Evolutionary conservation across 2,329 filamentous ascomycete species (phyloP).

Genomic region (Onygena corvina): DNA sequence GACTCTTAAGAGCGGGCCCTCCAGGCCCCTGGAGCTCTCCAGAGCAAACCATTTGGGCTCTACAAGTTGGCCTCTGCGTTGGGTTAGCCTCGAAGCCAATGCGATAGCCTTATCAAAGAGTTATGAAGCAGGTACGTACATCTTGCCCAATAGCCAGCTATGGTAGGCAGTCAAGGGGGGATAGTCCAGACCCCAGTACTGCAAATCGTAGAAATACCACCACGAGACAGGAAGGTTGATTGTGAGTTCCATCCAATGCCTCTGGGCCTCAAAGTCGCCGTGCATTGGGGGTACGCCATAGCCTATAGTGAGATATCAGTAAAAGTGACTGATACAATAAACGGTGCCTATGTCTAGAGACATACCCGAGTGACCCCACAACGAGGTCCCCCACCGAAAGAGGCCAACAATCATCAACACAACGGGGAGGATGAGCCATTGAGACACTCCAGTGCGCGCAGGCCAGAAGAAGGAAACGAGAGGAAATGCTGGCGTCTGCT

Average conservation of each 20-base stretch:
- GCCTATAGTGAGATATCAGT: slow-evolving; percentile 40
- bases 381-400: slow-evolving; percentile 80
- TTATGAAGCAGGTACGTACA: slow-evolving; percentile 38
- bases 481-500: slow-evolving; percentile 62
- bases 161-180: slow-evolving; percentile 96
- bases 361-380: slow-evolving; percentile 90
- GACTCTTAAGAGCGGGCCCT: slow-evolving; percentile 70
- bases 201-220: slow-evolving; percentile 95
- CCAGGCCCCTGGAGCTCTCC: slow-evolving; percentile 65
- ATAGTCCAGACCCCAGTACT: slow-evolving; percentile 98
- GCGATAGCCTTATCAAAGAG: background rate
- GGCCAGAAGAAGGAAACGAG: slow-evolving; percentile 92
- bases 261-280: slow-evolving; percentile 93
- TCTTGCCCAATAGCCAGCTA: slow-evolving; percentile 83
- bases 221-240: slow-evolving; percentile 76
- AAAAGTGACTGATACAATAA: background rate
- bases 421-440: slow-evolving; percentile 84
- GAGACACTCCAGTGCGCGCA: slow-evolving; percentile 63
- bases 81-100: background rate
- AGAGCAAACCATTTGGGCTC: slow-evolving; percentile 80
- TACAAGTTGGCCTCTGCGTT: slow-evolving; percentile 55
- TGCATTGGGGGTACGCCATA: slow-evolving; percentile 76
- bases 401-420: slow-evolving; percentile 83
- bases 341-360: background rate
- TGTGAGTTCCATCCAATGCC: slow-evolving; percentile 98